phyloP scores from a whole-genome alignment of 495 filamentous ascomycete species.

The Xeromyces bisporus region DNA sequence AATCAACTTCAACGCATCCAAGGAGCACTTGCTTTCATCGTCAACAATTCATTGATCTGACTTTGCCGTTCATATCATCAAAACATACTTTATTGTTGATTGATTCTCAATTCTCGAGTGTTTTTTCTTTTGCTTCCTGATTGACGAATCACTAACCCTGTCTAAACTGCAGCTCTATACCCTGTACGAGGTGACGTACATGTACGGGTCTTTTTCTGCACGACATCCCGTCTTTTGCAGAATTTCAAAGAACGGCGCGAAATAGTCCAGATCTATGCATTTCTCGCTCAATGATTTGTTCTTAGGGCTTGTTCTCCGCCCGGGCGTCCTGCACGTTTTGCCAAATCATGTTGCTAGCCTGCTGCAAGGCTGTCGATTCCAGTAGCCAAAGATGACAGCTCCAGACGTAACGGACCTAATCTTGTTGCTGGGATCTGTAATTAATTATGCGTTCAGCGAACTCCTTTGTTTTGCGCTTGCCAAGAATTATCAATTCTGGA shows the following conservation, averaged over 20 bases:
- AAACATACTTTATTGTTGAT: too few species aligned
- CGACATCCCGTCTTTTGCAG: neutral
- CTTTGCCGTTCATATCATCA: too few species aligned
- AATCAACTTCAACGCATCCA: too few species aligned
- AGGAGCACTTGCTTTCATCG: too few species aligned
- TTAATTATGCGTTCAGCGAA: slow-evolving; percentile 1
- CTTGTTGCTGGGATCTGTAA: slow-evolving; percentile 3
- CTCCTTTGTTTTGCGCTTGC: slow-evolving; percentile 7
- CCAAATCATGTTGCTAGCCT: neutral
- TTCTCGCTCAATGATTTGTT: neutral
- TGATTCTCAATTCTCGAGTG: too few species aligned
- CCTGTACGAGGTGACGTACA: neutral
- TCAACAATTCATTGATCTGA: too few species aligned
- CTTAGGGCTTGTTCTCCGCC: neutral
- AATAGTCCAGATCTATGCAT: neutral
- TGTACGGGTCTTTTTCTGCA: neutral
- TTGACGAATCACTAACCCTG: neutral
- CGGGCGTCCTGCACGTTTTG: neutral
- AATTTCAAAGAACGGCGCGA: neutral
- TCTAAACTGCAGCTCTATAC: neutral
- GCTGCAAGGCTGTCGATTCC: neutral
- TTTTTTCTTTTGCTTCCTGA: neutral
- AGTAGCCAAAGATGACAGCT: neutral
- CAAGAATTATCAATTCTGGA: slow-evolving; percentile 11
- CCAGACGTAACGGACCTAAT: neutral